Conservation (phyloP, 495 filamentous ascomycete genomes). For the Penicillium pulvis region DNA sequence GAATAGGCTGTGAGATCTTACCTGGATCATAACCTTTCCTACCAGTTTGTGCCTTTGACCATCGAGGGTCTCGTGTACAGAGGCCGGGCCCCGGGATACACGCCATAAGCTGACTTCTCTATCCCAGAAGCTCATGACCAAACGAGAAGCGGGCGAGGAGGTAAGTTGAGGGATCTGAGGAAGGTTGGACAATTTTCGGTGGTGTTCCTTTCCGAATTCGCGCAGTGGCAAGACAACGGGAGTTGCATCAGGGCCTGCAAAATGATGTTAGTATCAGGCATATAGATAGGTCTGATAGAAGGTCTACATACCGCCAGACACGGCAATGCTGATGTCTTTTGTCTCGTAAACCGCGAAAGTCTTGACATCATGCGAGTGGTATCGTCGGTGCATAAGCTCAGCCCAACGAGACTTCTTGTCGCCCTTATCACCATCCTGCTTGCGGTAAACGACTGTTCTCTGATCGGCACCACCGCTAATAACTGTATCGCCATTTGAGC, state of each 20-base stretch:
- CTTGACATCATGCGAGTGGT: slow-evolving; percentile 93
- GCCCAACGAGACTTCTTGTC: slow-evolving; percentile 71
- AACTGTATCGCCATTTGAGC: slow-evolving; percentile 78
- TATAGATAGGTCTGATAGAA: not conserved
- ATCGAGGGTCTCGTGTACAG: slow-evolving; percentile 46
- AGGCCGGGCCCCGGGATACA: slow-evolving; percentile 45
- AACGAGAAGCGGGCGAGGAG: slow-evolving; percentile 67
- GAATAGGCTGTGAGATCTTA: slow-evolving; percentile 18
- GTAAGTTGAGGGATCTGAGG: slow-evolving; percentile 74
- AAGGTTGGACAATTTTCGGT: slow-evolving; percentile 73
- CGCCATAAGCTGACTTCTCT: slow-evolving; percentile 85
- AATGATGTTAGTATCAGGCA: slow-evolving; percentile 34
- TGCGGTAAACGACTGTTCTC: slow-evolving; percentile 76
- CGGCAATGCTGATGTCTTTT: slow-evolving; percentile 78
- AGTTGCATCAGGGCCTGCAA: slow-evolving; percentile 76
- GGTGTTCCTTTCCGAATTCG: slow-evolving; percentile 77
- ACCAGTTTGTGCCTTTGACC: slow-evolving; percentile 59
- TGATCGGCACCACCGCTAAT: slow-evolving; percentile 91
- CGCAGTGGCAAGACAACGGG: slow-evolving; percentile 80
- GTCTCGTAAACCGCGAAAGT: slow-evolving; percentile 89
- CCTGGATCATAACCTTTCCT: slow-evolving; percentile 68
- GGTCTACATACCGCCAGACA: slow-evolving; percentile 76
- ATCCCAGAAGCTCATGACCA: slow-evolving; percentile 93
- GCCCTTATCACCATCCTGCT: slow-evolving; percentile 52
- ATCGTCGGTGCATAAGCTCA: slow-evolving; percentile 77